These are phyloP conservation scores for Salix brachista DNA, from an alignment of 345 rosid genomes.

Conservation along the genomic window DNA sequence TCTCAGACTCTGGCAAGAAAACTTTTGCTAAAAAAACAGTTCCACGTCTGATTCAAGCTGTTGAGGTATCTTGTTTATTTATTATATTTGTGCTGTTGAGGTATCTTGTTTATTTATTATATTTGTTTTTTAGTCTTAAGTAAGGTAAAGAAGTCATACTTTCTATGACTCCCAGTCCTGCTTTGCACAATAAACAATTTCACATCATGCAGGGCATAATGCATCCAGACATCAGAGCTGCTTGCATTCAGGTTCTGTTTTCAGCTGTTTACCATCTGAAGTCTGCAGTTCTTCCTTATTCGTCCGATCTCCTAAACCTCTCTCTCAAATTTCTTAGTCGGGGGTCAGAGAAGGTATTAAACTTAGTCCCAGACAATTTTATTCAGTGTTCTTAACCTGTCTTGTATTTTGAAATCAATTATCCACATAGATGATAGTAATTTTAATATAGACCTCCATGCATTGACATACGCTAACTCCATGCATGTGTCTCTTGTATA, in stretches of 20 bases:
- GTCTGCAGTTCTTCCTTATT: constrained; percentile 64
- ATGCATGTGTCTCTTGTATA: not conserved
- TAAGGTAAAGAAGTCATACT: too few relatives aligned
- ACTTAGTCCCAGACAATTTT: constrained; percentile 2
- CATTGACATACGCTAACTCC: not conserved
- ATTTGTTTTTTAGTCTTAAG: not conserved
- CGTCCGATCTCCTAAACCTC: constrained; percentile 64
- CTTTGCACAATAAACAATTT: not conserved
- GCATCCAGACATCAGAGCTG: constrained; percentile 56
- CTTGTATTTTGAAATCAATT: not conserved
- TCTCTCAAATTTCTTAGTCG: constrained; percentile 54
- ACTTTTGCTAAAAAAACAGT: constrained; percentile 49
- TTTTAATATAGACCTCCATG: not conserved
- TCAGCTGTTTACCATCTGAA: constrained; percentile 82
- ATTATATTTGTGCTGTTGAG: constrained; percentile 35
- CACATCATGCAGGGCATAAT: constrained; percentile 38
- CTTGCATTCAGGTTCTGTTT: constrained; percentile 78
- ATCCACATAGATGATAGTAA: not conserved
- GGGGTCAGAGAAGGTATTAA: constrained; percentile 63
- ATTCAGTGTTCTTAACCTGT: not conserved
- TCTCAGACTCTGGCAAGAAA: constrained; percentile 51
- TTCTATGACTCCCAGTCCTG: not conserved
- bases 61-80: constrained; percentile 47
- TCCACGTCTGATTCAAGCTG: constrained; percentile 47
- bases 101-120: constrained; percentile 31